Evolutionary conservation across 768 basidiomycete species (phyloP), one percentile per base, ranked within the genome.

Genomic region (Suillus fuscotomentosus): DNA sequence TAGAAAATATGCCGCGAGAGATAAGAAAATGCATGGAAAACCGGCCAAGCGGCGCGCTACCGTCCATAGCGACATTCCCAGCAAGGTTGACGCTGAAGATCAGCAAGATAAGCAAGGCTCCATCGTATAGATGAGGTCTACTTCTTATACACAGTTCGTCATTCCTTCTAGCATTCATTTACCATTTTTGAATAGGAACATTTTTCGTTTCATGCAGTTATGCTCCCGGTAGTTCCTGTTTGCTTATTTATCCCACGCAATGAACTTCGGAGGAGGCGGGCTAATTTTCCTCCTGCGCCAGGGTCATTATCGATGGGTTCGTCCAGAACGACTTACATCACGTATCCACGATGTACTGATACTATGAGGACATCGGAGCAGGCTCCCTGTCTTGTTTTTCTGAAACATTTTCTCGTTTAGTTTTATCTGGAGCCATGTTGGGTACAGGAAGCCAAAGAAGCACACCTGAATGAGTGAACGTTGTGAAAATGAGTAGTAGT

Each of bases 1-100:
- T 71, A 81, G 80, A 67, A 78, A 81, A n/a, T 73, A 83, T 47
- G 77, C 77, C 15, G 74, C 73, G 1, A 80, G 77, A 66, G 66
- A 71, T 47, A 31, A 20, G 4, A 27, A 31, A n/a, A 59, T 41
- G 38, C 56, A 57, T 17, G 39, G 56, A 6, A 9, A 5, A 22
- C 36, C 22, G 38, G 56, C 24, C 15, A 57, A 41, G 5, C 38
- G 56, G 15, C 56, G 22, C 24, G 9, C 24, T 17, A 6, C 17
- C 15, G 20, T 54, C 34, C 10, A 34, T 24, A 57, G 56, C 15
- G 22, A 22, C 38, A 24, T 57, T 54, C 20, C 20, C 15, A 24
- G n/a, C 56, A 24, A 39, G 5, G 39, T 57, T 17, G 39, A 27
- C 5, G 55, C 22, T 39, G 38, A 39, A 24, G 38, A 57, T 57